Conservation (phyloP, 306 rosid genomes). For the Quercus alba region DNA sequence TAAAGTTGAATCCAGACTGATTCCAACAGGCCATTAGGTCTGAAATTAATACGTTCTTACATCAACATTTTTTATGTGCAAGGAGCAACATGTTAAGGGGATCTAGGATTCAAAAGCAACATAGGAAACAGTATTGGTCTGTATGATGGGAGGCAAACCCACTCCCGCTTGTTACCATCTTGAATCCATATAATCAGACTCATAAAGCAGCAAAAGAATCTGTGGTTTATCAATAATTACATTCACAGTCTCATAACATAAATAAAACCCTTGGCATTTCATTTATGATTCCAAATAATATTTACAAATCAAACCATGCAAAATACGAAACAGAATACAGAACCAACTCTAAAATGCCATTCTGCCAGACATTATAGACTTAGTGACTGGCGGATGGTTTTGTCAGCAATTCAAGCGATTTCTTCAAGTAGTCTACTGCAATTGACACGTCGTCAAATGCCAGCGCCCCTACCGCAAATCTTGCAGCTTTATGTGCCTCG, state of each 20-base stretch:
- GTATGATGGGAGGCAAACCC: background rate
- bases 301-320: conserved; percentile 32
- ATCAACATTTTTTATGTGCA: background rate
- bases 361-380: conserved; percentile 12
- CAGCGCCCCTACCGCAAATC: conserved; percentile 98
- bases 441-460: conserved; percentile 92
- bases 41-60: background rate
- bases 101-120: background rate
- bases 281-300: conserved; percentile 13
- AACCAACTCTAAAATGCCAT: conserved; percentile 18
- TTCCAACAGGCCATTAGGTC: background rate
- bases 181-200: background rate
- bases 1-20: too few relatives aligned
- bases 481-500: conserved; percentile 98
- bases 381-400: conserved; percentile 68
- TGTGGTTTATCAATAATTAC: background rate
- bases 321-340: conserved; percentile 2
- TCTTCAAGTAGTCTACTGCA: conserved; percentile 80
- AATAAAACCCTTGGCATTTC: background rate
- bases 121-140: background rate
- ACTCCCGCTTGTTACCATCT: background rate
- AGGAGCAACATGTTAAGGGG: background rate
- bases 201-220: background rate
- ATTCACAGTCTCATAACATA: background rate
- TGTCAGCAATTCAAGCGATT: conserved; percentile 89